Evolutionary conservation across 768 basidiomycete genomes (phyloP).

Genomic region (Lentinula boryana): DNA sequence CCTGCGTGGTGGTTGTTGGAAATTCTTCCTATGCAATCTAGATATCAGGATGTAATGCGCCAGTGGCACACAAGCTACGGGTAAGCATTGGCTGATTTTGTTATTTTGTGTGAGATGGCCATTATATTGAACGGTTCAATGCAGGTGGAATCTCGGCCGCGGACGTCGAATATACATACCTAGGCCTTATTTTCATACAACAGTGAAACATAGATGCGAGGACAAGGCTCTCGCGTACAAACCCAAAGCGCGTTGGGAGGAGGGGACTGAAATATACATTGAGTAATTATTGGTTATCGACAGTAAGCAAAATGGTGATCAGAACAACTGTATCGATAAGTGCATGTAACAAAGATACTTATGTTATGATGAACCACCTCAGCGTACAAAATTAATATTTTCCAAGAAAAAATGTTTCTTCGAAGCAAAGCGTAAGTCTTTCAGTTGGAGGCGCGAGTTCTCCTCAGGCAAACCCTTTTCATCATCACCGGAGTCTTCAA

Average conservation of each 20-base stretch:
- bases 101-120: neutral
- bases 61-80: constrained; percentile 40
- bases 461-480: neutral
- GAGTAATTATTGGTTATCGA: constrained; percentile 11
- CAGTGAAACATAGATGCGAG: constrained; percentile 55
- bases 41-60: constrained; percentile 33
- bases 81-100: constrained; percentile 32
- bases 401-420: too few species aligned
- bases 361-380: too few species aligned
- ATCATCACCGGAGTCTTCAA: neutral
- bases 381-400: too few species aligned
- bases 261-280: constrained; percentile 44
- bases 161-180: constrained; percentile 43
- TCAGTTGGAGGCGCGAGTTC: too few species aligned
- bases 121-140: neutral
- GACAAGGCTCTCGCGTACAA: constrained; percentile 43
- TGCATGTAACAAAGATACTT: too few species aligned
- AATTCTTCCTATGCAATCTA: constrained; percentile 29
- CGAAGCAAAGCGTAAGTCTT: too few species aligned
- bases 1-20: constrained; percentile 47
- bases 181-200: constrained; percentile 54
- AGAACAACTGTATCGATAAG: neutral
- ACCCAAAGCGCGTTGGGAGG: constrained; percentile 49
- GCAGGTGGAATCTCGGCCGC: constrained; percentile 49
- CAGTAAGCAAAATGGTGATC: neutral